phyloP scores from a whole-genome alignment of 2,329 filamentous ascomycete species.

The Sporothrix globosa region DNA sequence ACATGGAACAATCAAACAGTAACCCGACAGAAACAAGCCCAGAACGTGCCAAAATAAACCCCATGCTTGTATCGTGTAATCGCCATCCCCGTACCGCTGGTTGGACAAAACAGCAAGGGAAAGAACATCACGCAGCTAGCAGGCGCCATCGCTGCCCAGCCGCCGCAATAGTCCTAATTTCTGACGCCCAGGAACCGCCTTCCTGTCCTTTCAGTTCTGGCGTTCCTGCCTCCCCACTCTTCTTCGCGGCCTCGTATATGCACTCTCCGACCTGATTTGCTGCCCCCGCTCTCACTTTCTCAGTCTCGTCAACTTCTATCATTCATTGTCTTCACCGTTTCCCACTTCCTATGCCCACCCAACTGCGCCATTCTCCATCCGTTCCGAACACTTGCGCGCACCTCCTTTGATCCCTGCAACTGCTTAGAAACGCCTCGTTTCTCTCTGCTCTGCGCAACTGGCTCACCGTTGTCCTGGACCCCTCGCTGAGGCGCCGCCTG shows the following conservation, averaged over 20 bases:
- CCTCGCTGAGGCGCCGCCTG: conserved; percentile 18
- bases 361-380: conserved; percentile 21
- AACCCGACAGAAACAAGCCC: background rate
- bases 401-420: conserved; percentile 12
- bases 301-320: conserved; percentile 1
- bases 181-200: conserved; percentile 32
- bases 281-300: conserved; percentile 31
- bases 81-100: background rate
- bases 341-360: conserved; percentile 15
- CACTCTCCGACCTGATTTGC: conserved; percentile 29
- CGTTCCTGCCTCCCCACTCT: conserved; percentile 27
- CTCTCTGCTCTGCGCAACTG: background rate
- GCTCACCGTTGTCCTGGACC: background rate
- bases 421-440: conserved; percentile 24
- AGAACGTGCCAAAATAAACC: conserved; percentile 1
- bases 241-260: conserved; percentile 39
- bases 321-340: conserved; percentile 19
- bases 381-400: conserved; percentile 16
- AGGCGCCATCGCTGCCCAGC: conserved; percentile 27
- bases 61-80: background rate
- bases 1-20: background rate
- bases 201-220: background rate
- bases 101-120: background rate
- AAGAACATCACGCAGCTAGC: conserved; percentile 18
- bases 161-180: conserved; percentile 36